Percentiles rank a stretch among this genome's conserved stretches.
These are phyloP conservation scores for Phaffomyces thermotolerans DNA, from an alignment of 805 yeast genomes.

Conservation along the genomic window DNA sequence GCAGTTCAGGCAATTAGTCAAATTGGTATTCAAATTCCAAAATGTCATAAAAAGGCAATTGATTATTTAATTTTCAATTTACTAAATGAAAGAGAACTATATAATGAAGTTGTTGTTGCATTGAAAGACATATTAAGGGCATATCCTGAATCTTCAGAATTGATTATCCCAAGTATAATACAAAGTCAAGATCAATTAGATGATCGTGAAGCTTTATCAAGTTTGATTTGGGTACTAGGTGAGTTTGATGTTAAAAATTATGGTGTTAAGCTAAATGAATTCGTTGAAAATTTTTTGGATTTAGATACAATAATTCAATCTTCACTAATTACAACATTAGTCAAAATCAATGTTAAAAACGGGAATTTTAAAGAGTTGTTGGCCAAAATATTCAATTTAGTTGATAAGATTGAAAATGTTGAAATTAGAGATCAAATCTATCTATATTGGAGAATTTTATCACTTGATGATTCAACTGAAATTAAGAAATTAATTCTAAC, in stretches of 20 bases:
- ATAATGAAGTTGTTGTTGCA: constrained; percentile 55
- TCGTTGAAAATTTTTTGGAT: constrained; percentile 48
- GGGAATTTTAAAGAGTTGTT: constrained; percentile 37
- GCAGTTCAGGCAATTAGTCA: constrained; percentile 65
- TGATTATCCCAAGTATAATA: constrained; percentile 49
- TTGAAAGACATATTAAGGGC: constrained; percentile 62
- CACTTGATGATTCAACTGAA: constrained; percentile 32
- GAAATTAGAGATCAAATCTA: constrained; percentile 79
- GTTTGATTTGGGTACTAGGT: constrained; percentile 64
- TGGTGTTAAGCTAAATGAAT: constrained; percentile 35
- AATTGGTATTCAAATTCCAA: constrained; percentile 56
- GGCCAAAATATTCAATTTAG: constrained; percentile 58
- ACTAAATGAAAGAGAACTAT: constrained; percentile 55
- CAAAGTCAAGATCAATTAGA: constrained; percentile 40
- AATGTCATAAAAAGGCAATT: constrained; percentile 45
- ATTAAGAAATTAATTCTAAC: constrained; percentile 47
- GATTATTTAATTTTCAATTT: constrained; percentile 48
- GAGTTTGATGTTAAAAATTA: constrained; percentile 58
- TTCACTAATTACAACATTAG: constrained; percentile 52
- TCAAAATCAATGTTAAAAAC: constrained; percentile 41
- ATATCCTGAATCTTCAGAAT: constrained; percentile 44
- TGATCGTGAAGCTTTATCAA: constrained; percentile 43
- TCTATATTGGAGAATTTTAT: constrained; percentile 71
- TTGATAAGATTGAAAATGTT: constrained; percentile 59
- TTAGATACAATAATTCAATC: constrained; percentile 57